Evolutionary conservation across 257 asterid species (phyloP).

Genomic region (Lavandula angustifolia): DNA sequence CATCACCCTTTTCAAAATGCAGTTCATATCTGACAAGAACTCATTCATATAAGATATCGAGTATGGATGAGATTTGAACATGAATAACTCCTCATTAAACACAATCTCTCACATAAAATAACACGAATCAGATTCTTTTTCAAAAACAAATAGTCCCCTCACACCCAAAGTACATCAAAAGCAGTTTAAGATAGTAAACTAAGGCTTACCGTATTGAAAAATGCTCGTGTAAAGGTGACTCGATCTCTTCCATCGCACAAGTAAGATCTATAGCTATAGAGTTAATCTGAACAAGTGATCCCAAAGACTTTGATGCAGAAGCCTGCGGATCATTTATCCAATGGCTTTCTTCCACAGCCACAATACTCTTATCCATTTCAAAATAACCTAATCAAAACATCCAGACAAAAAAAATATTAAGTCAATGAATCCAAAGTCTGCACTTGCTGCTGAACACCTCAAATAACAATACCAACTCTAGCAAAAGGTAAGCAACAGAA

Average conservation of each 20-base stretch:
- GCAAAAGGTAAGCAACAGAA: background rate
- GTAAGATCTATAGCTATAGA: conserved; percentile 53
- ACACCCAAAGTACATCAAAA: background rate
- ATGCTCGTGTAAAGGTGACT: conserved; percentile 44
- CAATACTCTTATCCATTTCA: conserved; percentile 47
- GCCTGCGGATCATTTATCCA: conserved; percentile 28
- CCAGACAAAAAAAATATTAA: background rate
- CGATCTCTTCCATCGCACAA: conserved; percentile 40
- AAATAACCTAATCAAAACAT: conserved; percentile 25
- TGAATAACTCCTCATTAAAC: conserved; percentile 16
- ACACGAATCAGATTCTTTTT: background rate
- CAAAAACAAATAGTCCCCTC: conserved; percentile 5
- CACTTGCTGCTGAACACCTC: background rate
- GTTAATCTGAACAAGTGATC: conserved; percentile 48
- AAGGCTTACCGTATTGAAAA: conserved; percentile 75
- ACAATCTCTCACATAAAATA: background rate
- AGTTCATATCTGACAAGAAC: background rate
- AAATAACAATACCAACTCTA: background rate
- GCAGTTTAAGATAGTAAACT: background rate
- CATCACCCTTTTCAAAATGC: background rate
- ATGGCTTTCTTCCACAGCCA: conserved; percentile 39
- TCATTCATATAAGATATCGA: background rate
- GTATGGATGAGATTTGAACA: background rate
- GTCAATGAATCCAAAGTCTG: background rate
- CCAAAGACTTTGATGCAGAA: conserved; percentile 38